These are phyloP conservation scores for Trametopsis cervina DNA, from an alignment of 768 basidiomycete genomes.

Conservation along the genomic window DNA sequence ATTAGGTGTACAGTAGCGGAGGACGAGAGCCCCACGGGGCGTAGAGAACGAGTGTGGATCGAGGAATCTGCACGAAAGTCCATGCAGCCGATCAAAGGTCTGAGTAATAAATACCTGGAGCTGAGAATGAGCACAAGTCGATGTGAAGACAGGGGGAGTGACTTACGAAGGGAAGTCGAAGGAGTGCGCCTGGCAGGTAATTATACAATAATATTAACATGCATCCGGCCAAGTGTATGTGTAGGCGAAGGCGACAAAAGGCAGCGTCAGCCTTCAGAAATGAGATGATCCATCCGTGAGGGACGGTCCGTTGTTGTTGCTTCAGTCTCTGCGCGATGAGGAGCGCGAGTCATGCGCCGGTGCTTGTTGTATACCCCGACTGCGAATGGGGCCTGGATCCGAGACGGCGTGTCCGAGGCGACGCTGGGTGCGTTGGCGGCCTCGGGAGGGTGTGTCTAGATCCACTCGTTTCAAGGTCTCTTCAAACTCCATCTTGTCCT, in stretches of 20 bases:
- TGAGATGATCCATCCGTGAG: too few species aligned
- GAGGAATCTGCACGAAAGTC: neutral
- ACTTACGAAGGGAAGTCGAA: neutral
- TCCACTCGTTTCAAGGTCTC: conserved; percentile 7
- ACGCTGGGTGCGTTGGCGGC: conserved; percentile 20
- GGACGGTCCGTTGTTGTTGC: too few species aligned
- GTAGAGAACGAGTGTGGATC: neutral
- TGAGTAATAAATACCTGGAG: neutral
- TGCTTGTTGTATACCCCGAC: neutral
- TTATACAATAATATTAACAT: neutral
- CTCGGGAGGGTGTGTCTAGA: conserved; percentile 15
- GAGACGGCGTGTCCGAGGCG: conserved; percentile 24
- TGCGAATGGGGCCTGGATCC: conserved; percentile 17
- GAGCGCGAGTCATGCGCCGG: conserved; percentile 6
- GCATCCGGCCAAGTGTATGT: too few species aligned
- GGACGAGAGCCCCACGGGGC: too few species aligned
- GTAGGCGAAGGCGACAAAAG: too few species aligned
- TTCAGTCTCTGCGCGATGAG: conserved; percentile 3
- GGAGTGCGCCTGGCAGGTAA: neutral
- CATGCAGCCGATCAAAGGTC: neutral
- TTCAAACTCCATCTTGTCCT: conserved; percentile 30
- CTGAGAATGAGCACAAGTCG: neutral
- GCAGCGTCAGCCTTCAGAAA: too few species aligned
- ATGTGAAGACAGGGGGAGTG: neutral
- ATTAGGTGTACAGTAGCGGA: too few species aligned